Evolutionary conservation across 164 flowering plant genomes (phyloP).

Genomic region (Malania oleifera): DNA sequence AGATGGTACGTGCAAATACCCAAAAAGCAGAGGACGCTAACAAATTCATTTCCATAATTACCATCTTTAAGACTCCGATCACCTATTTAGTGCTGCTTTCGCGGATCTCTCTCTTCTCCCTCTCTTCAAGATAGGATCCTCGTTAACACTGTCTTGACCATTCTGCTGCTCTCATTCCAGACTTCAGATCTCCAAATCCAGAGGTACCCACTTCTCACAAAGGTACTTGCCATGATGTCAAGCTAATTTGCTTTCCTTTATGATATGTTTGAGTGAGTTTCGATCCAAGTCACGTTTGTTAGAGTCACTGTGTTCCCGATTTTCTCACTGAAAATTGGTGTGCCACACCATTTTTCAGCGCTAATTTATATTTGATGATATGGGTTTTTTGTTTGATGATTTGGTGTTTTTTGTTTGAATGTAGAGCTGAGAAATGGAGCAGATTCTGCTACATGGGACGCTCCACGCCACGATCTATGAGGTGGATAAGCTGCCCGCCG

Average conservation of each 20-base stretch:
- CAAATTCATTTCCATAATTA: too few species aligned
- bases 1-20: too few species aligned
- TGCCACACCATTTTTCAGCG: not conserved
- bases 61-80: too few species aligned
- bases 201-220: not conserved
- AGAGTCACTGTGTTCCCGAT: too few species aligned
- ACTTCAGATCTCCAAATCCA: not conserved
- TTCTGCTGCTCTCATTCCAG: not conserved
- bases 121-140: not conserved
- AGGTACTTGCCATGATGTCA: too few species aligned
- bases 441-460: constrained; percentile 36
- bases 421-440: constrained; percentile 1
- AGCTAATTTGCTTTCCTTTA: not conserved
- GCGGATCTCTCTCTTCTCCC: constrained; percentile 1
- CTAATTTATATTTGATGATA: not conserved
- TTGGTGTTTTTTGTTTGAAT: not conserved
- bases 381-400: not conserved
- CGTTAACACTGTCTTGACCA: not conserved
- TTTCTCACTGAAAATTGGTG: not conserved
- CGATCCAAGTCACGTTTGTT: not conserved
- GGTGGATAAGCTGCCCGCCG: constrained; percentile 35
- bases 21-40: too few species aligned
- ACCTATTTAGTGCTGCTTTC: not conserved
- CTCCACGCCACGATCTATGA: constrained; percentile 51
- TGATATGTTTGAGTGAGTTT: not conserved